Evolutionary conservation across 208 protist genomes (phyloP), one percentile per base, ranked within the genome.

Genomic region (Kentomonas sorsogonicus): DNA sequence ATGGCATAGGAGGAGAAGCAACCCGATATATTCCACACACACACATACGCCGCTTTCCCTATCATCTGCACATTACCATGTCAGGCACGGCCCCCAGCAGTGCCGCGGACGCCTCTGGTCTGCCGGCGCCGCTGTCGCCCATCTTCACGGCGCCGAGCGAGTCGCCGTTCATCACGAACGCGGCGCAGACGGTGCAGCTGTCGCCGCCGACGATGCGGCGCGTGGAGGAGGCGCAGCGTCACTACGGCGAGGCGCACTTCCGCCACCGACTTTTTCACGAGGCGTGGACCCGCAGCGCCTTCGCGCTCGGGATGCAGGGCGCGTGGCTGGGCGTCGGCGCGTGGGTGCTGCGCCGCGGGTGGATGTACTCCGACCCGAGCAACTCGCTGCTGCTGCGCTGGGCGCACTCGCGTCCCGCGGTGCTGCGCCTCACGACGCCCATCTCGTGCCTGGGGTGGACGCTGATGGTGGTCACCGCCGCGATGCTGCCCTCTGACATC

Each of bases 211-310:
- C 81, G 69, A 74, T 83, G 40, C 74, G 75, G 5, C 79, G 77
- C 41, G 78, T 91, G 51, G 84, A 88, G 41, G 83, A 83, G 33
- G 83, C 79, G 3, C 78, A 79, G 38, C 78, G 83, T 16, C 38
- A 72, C 23, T 90, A 71, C 46, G 60, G 79, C 40, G 36, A 74
- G 10, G 76, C 86, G 53, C 59, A 81, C 59, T 60, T 70, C 36
- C 58, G 78, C 72, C 63, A 80, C 47, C 43, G 47, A 27, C 66
- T 59, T 45, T 69, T 66, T 57, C 40, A 31, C 34, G 53, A 76
- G 4, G 70, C 69, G 26, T 62, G 60, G 67, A 59, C 45, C 27
- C 63, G 74, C 30, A 69, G 70, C 18, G 30, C 67, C 46, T 64
- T 72, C 51, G 86, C 79, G 23, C 39, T 87, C 20, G 78, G 65